phyloP scores from a whole-genome alignment of 2,329 filamentous ascomycete species.

The Colletotrichum simmondsii region DNA sequence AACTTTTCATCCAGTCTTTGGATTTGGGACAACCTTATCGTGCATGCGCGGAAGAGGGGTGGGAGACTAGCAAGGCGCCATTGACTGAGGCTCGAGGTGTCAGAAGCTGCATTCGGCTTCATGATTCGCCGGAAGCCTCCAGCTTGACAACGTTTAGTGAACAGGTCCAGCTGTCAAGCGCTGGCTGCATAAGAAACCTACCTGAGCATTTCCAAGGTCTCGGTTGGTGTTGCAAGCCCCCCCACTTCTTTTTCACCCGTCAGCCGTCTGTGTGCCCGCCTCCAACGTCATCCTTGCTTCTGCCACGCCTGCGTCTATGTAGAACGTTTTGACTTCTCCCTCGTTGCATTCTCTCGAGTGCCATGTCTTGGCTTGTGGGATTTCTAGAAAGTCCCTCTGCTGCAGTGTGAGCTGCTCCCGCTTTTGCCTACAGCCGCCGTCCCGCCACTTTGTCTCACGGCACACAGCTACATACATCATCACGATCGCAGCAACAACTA shows the following conservation, averaged over 20 bases:
- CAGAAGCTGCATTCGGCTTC: not conserved
- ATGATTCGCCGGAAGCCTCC: constrained; percentile 16
- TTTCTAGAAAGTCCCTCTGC: not conserved
- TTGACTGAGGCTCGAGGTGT: not conserved
- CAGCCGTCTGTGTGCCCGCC: not conserved
- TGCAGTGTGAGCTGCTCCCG: not conserved
- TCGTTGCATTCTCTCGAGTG: not conserved
- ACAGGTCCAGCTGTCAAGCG: constrained; percentile 10
- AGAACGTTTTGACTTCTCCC: not conserved
- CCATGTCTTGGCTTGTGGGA: not conserved
- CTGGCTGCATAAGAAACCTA: constrained; percentile 7
- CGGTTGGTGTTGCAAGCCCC: not conserved
- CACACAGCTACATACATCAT: not conserved
- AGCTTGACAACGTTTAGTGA: not conserved
- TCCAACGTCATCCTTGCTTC: constrained; percentile 15
- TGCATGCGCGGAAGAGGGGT: not conserved
- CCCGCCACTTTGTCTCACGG: not conserved
- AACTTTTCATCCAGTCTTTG: not conserved
- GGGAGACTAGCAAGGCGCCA: not conserved
- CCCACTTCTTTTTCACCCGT: not conserved
- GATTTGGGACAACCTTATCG: not conserved
- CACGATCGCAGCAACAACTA: not conserved
- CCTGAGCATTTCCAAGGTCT: not conserved
- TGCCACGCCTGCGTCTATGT: not conserved
- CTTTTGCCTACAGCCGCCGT: not conserved